Evolutionary conservation across 2,329 filamentous ascomycete species (phyloP).

Genomic region (Xylaria sp.): DNA sequence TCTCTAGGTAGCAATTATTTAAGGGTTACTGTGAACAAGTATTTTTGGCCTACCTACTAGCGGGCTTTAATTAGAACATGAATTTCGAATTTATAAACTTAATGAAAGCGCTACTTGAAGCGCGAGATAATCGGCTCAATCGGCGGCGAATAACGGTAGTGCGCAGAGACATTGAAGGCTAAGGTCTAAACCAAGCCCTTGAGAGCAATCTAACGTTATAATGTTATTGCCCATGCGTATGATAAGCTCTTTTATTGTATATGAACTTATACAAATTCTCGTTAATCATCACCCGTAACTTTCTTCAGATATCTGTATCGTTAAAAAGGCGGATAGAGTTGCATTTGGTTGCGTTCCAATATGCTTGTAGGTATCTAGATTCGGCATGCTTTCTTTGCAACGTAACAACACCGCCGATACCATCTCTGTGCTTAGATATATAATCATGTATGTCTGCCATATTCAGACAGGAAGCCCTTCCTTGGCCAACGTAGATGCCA

Average conservation of each 20-base stretch:
- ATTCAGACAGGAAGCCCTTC: background rate
- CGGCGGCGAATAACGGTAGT: background rate
- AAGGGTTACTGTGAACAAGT: too few relatives aligned
- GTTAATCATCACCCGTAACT: slow-evolving; percentile 14
- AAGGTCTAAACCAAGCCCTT: background rate
- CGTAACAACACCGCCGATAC: background rate
- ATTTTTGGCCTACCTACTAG: too few relatives aligned
- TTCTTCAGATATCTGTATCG: slow-evolving; percentile 16
- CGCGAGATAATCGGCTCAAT: too few relatives aligned
- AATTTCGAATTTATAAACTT: too few relatives aligned
- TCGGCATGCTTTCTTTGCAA: background rate
- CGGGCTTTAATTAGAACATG: too few relatives aligned
- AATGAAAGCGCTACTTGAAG: too few relatives aligned
- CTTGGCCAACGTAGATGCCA: background rate
- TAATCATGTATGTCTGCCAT: background rate
- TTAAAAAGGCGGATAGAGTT: slow-evolving; percentile 6
- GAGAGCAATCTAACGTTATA: background rate
- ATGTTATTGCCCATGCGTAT: background rate
- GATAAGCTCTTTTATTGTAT: background rate
- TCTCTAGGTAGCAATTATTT: too few relatives aligned
- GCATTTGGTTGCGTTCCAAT: slow-evolving; percentile 1
- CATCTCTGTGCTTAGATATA: background rate
- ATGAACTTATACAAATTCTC: slow-evolving; percentile 11
- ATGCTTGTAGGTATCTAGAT: background rate
- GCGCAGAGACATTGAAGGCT: background rate